Percentiles rank a stretch among this genome's conserved stretches.
These are phyloP conservation scores for Mrakia frigida DNA, from an alignment of 768 basidiomycete genomes.

Conservation along the genomic window DNA sequence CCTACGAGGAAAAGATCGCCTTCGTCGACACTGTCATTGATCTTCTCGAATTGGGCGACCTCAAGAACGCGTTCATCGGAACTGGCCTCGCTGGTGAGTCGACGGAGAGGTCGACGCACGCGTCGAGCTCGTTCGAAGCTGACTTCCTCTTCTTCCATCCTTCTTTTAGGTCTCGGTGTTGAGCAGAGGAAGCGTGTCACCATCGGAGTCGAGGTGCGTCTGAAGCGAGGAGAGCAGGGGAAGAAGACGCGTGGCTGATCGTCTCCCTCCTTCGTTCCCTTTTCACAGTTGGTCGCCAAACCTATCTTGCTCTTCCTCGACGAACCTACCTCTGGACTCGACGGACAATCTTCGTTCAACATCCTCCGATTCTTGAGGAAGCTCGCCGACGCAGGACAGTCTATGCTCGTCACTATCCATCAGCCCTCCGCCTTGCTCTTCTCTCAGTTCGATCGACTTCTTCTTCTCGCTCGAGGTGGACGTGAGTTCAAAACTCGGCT, in stretches of 20 bases:
- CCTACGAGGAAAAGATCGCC: slow-evolving; percentile 44
- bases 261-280: too few species aligned
- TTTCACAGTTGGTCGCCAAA: slow-evolving; percentile 41
- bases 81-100: slow-evolving; percentile 36
- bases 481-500: slow-evolving; percentile 25
- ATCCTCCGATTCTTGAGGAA: slow-evolving; percentile 64
- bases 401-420: slow-evolving; percentile 75
- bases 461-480: slow-evolving; percentile 73
- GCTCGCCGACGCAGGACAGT: slow-evolving; percentile 71
- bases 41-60: slow-evolving; percentile 11
- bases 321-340: slow-evolving; percentile 51
- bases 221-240: too few species aligned
- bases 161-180: slow-evolving; percentile 39
- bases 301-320: slow-evolving; percentile 52
- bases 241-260: too few species aligned
- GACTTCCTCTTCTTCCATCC: too few species aligned
- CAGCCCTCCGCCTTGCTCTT: slow-evolving; percentile 84
- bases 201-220: slow-evolving; percentile 44
- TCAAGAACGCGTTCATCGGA: neutral
- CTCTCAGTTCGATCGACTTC: slow-evolving; percentile 70
- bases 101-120: too few species aligned
- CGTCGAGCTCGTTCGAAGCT: too few species aligned
- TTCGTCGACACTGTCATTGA: slow-evolving; percentile 45
- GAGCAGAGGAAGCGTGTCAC: slow-evolving; percentile 38
- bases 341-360: slow-evolving; percentile 81